Percentiles rank a stretch among this genome's conserved stretches.
Evolutionary conservation across 2,329 filamentous ascomycete species (phyloP).

Genomic region (Hymenoscyphus albidus): DNA sequence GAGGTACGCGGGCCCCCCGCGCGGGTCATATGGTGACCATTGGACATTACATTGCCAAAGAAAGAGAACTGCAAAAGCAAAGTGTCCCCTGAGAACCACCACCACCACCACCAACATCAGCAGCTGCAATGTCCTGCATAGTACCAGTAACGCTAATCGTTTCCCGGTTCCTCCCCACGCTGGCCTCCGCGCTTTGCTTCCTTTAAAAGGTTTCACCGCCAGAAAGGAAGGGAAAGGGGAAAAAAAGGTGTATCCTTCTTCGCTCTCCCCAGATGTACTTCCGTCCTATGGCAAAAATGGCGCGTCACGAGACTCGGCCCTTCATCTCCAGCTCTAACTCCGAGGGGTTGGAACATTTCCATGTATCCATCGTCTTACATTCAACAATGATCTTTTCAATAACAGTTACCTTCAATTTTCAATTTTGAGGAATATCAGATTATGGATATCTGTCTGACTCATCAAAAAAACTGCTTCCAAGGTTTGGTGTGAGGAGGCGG

Average conservation of each 20-base stretch:
- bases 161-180: constrained; percentile 20
- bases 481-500: neutral
- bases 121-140: constrained; percentile 22
- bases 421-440: neutral
- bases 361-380: neutral
- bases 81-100: neutral
- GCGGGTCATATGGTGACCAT: constrained; percentile 4
- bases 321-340: neutral
- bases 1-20: constrained; percentile 6
- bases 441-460: neutral
- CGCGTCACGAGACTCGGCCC: constrained; percentile 7
- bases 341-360: neutral
- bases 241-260: neutral
- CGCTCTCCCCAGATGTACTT: neutral
- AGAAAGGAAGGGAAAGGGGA: constrained; percentile 7
- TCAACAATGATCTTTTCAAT: neutral
- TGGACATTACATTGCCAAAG: constrained; percentile 3
- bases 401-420: neutral
- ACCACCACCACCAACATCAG: neutral
- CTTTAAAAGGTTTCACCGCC: constrained; percentile 24
- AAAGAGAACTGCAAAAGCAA: neutral
- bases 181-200: constrained; percentile 4
- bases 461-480: neutral
- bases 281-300: constrained; percentile 7
- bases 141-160: constrained; percentile 12